phyloP scores from a whole-genome alignment of 2,329 filamentous ascomycete species.

The Calcarisporium arbuscula region DNA sequence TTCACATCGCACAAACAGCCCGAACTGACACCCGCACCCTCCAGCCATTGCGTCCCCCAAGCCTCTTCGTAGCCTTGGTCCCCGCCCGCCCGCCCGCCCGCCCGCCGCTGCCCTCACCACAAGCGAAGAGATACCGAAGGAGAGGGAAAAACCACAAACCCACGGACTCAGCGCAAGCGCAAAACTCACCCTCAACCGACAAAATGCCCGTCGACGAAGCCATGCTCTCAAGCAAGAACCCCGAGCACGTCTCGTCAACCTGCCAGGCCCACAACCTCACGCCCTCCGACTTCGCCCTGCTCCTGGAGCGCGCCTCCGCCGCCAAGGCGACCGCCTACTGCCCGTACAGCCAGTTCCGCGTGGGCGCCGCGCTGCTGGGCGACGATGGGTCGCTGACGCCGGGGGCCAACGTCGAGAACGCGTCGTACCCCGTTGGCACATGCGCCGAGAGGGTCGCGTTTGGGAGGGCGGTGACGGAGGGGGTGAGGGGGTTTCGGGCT shows the following conservation, averaged over 20 bases:
- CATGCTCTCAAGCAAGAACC: slow-evolving; percentile 21
- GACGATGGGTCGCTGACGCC: slow-evolving; percentile 24
- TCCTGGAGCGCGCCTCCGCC: slow-evolving; percentile 56
- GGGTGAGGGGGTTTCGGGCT: slow-evolving; percentile 59
- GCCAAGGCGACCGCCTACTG: slow-evolving; percentile 82
- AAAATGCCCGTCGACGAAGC: too few species aligned
- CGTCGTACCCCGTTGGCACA: slow-evolving; percentile 86
- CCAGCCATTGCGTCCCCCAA: too few species aligned
- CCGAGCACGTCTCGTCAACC: slow-evolving; percentile 17
- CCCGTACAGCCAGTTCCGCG: slow-evolving; percentile 88
- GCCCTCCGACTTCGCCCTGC: slow-evolving; percentile 54
- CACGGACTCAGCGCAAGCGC: slow-evolving; percentile 4
- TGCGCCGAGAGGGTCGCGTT: slow-evolving; percentile 93
- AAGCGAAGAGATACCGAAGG: not conserved
- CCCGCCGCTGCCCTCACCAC: too few species aligned
- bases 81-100: too few species aligned
- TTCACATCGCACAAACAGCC: too few species aligned
- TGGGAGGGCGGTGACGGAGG: slow-evolving; percentile 65
- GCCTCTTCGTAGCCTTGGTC: too few species aligned
- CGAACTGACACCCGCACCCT: too few species aligned
- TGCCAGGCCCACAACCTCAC: slow-evolving; percentile 43
- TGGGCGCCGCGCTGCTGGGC: slow-evolving; percentile 72
- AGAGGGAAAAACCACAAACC: not conserved
- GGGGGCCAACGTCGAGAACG: slow-evolving; percentile 92
- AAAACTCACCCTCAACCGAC: too few species aligned